Percentiles rank a stretch among this genome's conserved stretches.
Evolutionary conservation across 116 monocot species (phyloP).

Genomic region (Iris pallida): DNA sequence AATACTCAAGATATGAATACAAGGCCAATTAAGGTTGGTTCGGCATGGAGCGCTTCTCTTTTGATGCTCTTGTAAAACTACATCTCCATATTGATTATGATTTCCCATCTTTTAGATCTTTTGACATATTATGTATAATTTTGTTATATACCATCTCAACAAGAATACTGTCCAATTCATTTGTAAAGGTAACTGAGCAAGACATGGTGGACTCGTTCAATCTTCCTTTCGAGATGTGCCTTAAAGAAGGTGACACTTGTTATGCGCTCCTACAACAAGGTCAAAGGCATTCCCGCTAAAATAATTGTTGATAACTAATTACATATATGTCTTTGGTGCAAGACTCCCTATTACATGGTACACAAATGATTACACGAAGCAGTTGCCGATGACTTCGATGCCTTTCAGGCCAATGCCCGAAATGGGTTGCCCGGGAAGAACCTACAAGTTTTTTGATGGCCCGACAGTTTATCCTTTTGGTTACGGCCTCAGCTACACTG

Average conservation of each 20-base stretch:
- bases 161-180: too few relatives aligned
- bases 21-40: slow-evolving; percentile 28
- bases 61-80: slow-evolving; percentile 19
- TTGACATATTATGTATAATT: too few relatives aligned
- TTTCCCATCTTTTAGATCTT: too few relatives aligned
- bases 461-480: slow-evolving; percentile 70
- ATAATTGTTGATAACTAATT: too few relatives aligned
- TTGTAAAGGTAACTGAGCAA: slow-evolving; percentile 29
- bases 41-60: slow-evolving; percentile 23
- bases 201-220: slow-evolving; percentile 50
- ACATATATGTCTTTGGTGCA: slow-evolving; percentile 31
- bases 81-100: too few relatives aligned
- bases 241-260: slow-evolving; percentile 41
- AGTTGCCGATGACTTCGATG: slow-evolving; percentile 72
- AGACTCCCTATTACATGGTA: slow-evolving; percentile 85
- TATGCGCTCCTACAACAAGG: slow-evolving; percentile 63
- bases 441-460: slow-evolving; percentile 71
- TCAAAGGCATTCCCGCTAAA: slow-evolving; percentile 56
- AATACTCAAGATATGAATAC: slow-evolving; percentile 4
- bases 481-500: slow-evolving; percentile 66
- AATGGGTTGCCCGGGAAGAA: slow-evolving; percentile 57
- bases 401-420: slow-evolving; percentile 46
- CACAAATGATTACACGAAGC: slow-evolving; percentile 48
- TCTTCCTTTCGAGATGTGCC: slow-evolving; percentile 46
- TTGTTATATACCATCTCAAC: too few relatives aligned